Evolutionary conservation across 306 rosid species (phyloP).

Genomic region (Heteromeles arbutifolia): DNA sequence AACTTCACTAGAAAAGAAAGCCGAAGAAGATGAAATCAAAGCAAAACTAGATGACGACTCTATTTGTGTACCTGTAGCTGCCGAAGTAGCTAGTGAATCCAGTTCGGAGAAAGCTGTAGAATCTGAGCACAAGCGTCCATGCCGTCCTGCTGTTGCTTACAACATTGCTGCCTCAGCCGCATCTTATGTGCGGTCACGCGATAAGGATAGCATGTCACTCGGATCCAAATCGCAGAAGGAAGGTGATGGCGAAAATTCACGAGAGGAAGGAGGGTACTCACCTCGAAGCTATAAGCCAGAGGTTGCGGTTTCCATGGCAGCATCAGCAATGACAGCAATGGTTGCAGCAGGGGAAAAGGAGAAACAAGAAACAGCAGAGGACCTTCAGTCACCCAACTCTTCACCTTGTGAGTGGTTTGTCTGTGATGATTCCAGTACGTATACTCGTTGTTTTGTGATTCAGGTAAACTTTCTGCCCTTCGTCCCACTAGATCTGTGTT

Average conservation of each 20-base stretch:
- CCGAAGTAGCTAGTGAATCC: conserved; percentile 17
- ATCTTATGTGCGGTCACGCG: conserved; percentile 55
- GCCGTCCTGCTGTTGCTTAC: conserved; percentile 50
- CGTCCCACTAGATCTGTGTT: not conserved
- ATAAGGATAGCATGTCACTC: conserved; percentile 38
- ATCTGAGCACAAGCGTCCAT: conserved; percentile 29
- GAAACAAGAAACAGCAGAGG: conserved; percentile 72
- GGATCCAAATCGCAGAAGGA: conserved; percentile 29
- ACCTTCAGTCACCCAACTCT: conserved; percentile 75
- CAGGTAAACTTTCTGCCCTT: conserved; percentile 43
- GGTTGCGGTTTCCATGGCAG: conserved; percentile 77
- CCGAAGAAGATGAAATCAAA: conserved; percentile 43
- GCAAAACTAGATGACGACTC: conserved; percentile 44
- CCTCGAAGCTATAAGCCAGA: conserved; percentile 50
- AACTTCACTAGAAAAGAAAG: conserved; percentile 71
- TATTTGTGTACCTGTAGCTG: conserved; percentile 27
- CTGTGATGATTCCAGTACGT: conserved; percentile 68
- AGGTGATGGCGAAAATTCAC: conserved; percentile 16
- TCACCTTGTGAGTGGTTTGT: conserved; percentile 97
- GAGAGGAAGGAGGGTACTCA: conserved; percentile 31
- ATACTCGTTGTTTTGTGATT: conserved; percentile 77
- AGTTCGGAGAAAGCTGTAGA: conserved; percentile 22
- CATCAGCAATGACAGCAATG: conserved; percentile 84
- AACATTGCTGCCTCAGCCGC: conserved; percentile 89
- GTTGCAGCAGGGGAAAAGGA: conserved; percentile 84